A percentile compares a stretch with the other conserved stretches of the same genome.
Evolutionary conservation across 768 basidiomycete genomes (phyloP).

Genomic region (Psilocybe azurescens): DNA sequence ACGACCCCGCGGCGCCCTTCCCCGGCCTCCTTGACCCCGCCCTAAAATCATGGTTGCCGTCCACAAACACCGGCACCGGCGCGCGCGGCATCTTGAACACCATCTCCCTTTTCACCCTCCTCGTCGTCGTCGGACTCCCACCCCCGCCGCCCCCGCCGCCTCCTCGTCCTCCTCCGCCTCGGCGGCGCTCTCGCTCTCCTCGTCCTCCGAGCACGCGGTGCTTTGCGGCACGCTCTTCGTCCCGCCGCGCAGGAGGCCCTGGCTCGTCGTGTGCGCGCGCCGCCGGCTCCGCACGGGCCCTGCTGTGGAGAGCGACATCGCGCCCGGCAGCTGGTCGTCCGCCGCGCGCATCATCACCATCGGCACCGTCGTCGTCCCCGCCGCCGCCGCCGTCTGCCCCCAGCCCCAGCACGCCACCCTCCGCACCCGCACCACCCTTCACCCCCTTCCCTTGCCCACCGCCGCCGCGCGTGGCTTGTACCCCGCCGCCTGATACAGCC

Average conservation of each 20-base stretch:
- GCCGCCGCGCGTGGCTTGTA: slow-evolving; percentile 80
- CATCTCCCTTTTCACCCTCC: slow-evolving; percentile 27
- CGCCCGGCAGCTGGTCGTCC: slow-evolving; percentile 61
- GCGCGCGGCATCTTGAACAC: slow-evolving; percentile 33
- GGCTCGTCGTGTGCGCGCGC: slow-evolving; percentile 58
- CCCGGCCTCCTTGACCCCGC: neutral
- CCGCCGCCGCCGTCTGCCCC: too few relatives aligned
- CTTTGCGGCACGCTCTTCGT: slow-evolving; percentile 86
- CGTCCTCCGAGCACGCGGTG: slow-evolving; percentile 74
- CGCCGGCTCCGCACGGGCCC: slow-evolving; percentile 67
- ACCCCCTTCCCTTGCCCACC: slow-evolving; percentile 51
- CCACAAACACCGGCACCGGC: slow-evolving; percentile 38
- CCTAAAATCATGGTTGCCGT: slow-evolving; percentile 15
- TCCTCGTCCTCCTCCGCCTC: slow-evolving; percentile 55
- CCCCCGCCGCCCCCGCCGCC: slow-evolving; percentile 12
- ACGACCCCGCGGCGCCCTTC: neutral
- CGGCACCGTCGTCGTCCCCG: neutral
- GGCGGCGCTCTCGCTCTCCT: slow-evolving; percentile 40
- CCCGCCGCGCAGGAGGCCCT: slow-evolving; percentile 71
- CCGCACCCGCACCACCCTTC: too few relatives aligned
- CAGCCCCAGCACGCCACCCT: too few relatives aligned
- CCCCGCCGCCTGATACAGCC: slow-evolving; percentile 84
- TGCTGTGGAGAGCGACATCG: slow-evolving; percentile 38
- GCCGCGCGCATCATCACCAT: slow-evolving; percentile 47
- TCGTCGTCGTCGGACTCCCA: slow-evolving; percentile 54